Base-by-base conservation (phyloP, 2,329 filamentous ascomycete genomes). In the Neurospora sp. region DNA sequence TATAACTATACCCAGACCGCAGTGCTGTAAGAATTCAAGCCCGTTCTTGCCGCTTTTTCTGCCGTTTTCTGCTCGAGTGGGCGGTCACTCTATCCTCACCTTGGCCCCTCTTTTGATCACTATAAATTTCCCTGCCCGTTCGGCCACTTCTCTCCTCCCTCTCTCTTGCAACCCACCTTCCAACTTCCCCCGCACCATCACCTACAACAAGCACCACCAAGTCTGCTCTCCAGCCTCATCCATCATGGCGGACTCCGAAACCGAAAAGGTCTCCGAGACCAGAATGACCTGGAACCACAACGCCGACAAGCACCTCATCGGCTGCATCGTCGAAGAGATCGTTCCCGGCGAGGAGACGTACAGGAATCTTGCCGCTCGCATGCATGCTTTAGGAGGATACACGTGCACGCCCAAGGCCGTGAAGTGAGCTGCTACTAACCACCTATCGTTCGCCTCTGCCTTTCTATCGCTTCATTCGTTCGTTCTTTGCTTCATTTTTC, bases 1-100 rank as follows among this genome's bases (percentile, higher is more conserved):
- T n/a, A n/a, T n/a, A n/a, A n/a, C n/a, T n/a, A n/a, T n/a, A n/a
- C 79, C 3, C 76, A 80, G 38, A 77, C 76, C 38, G 83, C 82
- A 68, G 79, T 84, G 42, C 77, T 80, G 81, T 84, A 82, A 68
- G 70, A 28, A 28, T 28, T 4, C 28, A 28, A 28, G 28, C 28
- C 28, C 28, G 67, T 68, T 68, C 28, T 67, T 69, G 69, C 33
- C 70, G 67, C 23, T 67, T 67, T 38, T 38, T 33, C 38, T 42
- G 66, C 66, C 33, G 36, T 58, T 42, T 66, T 68, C 15, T 68
- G 67, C n/a, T 36, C 69, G 38, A 10, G 23, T 36, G 28, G 52
- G 52, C 28, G 52, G 52, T 23, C 58, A 52, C 38, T 68, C 70
- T 70, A 28, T 17, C 38, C 38, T 39, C 4, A 39, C 28, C 40